These are phyloP conservation scores for Fomes fomentarius DNA, from an alignment of 1,284 basidiomycete genomes.

Conservation along the genomic window DNA sequence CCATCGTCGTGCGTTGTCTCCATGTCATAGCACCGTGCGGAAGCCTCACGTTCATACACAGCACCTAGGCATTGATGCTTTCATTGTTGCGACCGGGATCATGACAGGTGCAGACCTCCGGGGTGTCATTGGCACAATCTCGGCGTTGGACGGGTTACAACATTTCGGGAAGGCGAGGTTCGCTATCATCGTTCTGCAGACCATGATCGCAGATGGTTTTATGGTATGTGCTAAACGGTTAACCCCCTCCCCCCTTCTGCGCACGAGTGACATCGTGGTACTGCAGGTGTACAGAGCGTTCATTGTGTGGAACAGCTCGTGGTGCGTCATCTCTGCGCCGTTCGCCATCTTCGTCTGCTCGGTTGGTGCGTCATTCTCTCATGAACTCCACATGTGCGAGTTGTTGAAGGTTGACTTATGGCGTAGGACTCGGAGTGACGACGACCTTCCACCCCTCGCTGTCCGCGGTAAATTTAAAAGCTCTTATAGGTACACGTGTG, in stretches of 20 bases:
- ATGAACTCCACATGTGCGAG: too few relatives aligned
- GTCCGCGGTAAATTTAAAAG: background rate
- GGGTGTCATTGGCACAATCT: background rate
- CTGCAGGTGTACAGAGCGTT: conserved; percentile 18
- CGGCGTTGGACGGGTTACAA: background rate
- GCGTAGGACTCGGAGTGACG: conserved; percentile 6
- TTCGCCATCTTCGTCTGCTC: background rate
- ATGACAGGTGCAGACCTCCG: background rate
- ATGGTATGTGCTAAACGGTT: conserved; percentile 14
- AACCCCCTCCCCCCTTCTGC: background rate
- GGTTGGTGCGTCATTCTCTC: conserved; percentile 4
- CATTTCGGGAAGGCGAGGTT: conserved; percentile 8
- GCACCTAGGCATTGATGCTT: conserved; percentile 13
- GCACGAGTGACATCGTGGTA: background rate
- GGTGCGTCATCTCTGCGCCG: conserved; percentile 4
- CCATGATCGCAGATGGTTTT: conserved; percentile 14
- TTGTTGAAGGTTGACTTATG: background rate
- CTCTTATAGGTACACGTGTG: background rate
- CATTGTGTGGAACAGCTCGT: conserved; percentile 20
- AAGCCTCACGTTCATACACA: background rate
- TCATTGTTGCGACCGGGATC: background rate
- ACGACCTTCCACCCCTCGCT: background rate
- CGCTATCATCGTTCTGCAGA: conserved; percentile 17
- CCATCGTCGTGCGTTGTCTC: conserved; percentile 8
- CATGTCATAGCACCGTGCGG: too few relatives aligned